phyloP scores from a whole-genome alignment of 495 filamentous ascomycete genomes.

The Rhypophila decipiens region DNA sequence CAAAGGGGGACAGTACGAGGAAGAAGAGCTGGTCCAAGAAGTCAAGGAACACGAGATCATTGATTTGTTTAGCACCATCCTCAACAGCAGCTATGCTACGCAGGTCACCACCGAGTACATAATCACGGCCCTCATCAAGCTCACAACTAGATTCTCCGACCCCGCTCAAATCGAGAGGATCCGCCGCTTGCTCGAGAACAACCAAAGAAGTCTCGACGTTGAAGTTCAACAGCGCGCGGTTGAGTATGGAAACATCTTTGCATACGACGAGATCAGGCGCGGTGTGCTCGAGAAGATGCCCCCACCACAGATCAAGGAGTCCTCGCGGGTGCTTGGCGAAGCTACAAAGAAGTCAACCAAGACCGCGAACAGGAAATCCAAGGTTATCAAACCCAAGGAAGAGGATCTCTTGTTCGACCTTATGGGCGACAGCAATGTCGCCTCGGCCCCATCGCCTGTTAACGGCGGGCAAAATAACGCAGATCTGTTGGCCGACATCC shows the following conservation, averaged over 20 bases:
- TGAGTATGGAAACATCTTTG: conserved; percentile 90
- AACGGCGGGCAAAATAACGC: conserved; percentile 72
- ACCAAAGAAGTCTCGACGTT: conserved; percentile 79
- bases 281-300: conserved; percentile 98
- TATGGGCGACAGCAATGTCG: conserved; percentile 73
- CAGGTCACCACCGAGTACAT: conserved; percentile 92
- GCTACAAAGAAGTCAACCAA: conserved; percentile 75
- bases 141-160: conserved; percentile 82
- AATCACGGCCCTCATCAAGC: conserved; percentile 89
- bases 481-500: conserved; percentile 84
- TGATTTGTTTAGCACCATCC: conserved; percentile 82
- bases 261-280: conserved; percentile 75
- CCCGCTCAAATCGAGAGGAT: conserved; percentile 77
- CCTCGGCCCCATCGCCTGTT: conserved; percentile 41
- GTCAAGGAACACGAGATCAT: conserved; percentile 86
- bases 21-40: conserved; percentile 85
- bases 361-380: conserved; percentile 65
- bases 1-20: conserved; percentile 85
- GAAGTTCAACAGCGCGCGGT: conserved; percentile 94
- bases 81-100: conserved; percentile 87
- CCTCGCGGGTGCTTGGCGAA: conserved; percentile 83
- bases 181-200: conserved; percentile 64
- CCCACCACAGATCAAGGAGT: conserved; percentile 89
- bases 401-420: conserved; percentile 89
- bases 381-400: conserved; percentile 73